Evolutionary conservation across 805 yeast genomes (phyloP).

Genomic region (Candida sonorensis): DNA sequence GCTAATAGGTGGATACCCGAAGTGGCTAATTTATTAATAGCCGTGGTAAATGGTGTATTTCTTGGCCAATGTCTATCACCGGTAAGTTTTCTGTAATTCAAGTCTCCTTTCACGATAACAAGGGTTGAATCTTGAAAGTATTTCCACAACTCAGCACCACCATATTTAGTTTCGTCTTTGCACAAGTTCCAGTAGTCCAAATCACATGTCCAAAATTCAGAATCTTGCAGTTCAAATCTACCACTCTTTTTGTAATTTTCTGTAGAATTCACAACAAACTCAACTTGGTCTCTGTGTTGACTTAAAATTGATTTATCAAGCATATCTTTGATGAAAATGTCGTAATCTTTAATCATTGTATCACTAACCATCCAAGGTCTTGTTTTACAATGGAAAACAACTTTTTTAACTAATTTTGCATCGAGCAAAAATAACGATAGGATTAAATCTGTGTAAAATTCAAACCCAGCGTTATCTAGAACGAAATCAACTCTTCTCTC

Average conservation of each 20-base stretch:
- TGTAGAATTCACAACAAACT: constrained; percentile 40
- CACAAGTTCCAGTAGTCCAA: constrained; percentile 67
- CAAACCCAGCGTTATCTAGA: constrained; percentile 93
- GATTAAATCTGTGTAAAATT: constrained; percentile 79
- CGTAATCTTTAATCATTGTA: constrained; percentile 79
- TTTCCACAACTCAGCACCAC: constrained; percentile 56
- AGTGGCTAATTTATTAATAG: constrained; percentile 62
- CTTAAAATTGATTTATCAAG: constrained; percentile 44
- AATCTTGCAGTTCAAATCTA: constrained; percentile 43
- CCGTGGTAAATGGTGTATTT: constrained; percentile 63
- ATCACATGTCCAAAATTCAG: constrained; percentile 84
- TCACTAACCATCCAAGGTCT: constrained; percentile 98
- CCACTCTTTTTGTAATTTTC: constrained; percentile 39
- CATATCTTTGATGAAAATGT: constrained; percentile 50
- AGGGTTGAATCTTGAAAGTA: constrained; percentile 59
- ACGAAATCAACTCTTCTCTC: constrained; percentile 68
- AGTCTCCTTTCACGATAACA: constrained; percentile 87
- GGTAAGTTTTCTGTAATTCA: constrained; percentile 89
- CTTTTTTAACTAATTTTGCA: constrained; percentile 51
- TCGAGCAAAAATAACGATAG: constrained; percentile 64
- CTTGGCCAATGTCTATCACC: constrained; percentile 88
- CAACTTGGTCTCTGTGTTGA: constrained; percentile 39
- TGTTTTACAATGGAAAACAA: constrained; percentile 80
- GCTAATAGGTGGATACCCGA: constrained; percentile 63
- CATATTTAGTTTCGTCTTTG: constrained; percentile 42